Conservation (phyloP, 2,329 filamentous ascomycete genomes). For the Aschersonia sp. region DNA sequence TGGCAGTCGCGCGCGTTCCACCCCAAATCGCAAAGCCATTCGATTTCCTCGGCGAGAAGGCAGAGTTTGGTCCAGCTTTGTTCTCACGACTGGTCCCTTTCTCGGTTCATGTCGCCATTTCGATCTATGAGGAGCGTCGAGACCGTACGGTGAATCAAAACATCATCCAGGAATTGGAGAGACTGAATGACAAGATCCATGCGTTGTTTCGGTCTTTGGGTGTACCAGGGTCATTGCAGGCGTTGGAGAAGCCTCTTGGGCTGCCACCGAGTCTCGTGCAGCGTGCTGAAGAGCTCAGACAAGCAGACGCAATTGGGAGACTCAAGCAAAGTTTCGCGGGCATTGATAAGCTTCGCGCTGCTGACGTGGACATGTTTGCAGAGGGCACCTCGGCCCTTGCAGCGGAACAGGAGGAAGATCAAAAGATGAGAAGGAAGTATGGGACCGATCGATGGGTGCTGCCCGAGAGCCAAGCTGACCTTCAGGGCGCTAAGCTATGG, state of each 20-base stretch:
- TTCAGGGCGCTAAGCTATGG: slow-evolving; percentile 55
- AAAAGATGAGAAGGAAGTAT: slow-evolving; percentile 58
- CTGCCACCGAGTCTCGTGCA: slow-evolving; percentile 73
- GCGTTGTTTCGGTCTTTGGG: slow-evolving; percentile 70
- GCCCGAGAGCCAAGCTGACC: slow-evolving; percentile 53
- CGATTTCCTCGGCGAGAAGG: slow-evolving; percentile 64
- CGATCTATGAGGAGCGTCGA: slow-evolving; percentile 84
- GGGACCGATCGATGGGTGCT: slow-evolving; percentile 80
- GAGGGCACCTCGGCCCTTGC: slow-evolving; percentile 69
- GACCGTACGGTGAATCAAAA: slow-evolving; percentile 83
- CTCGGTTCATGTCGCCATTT: slow-evolving; percentile 86
- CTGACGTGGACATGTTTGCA: slow-evolving; percentile 63
- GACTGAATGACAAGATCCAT: slow-evolving; percentile 65
- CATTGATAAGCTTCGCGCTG: slow-evolving; percentile 75
- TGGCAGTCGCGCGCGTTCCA: slow-evolving; percentile 70
- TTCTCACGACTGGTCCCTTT: slow-evolving; percentile 92
- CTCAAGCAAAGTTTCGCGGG: slow-evolving; percentile 73
- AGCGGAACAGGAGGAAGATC: slow-evolving; percentile 74
- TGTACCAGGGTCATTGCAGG: slow-evolving; percentile 83
- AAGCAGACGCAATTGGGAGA: slow-evolving; percentile 71
- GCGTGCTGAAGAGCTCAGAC: slow-evolving; percentile 86
- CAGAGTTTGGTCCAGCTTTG: slow-evolving; percentile 68
- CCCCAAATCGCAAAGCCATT: slow-evolving; percentile 71
- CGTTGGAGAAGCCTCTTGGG: slow-evolving; percentile 85
- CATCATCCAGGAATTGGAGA: slow-evolving; percentile 74